These are phyloP conservation scores for Coelastrella sp. DNA, from an alignment of 139 green algal species.

Conservation along the genomic window DNA sequence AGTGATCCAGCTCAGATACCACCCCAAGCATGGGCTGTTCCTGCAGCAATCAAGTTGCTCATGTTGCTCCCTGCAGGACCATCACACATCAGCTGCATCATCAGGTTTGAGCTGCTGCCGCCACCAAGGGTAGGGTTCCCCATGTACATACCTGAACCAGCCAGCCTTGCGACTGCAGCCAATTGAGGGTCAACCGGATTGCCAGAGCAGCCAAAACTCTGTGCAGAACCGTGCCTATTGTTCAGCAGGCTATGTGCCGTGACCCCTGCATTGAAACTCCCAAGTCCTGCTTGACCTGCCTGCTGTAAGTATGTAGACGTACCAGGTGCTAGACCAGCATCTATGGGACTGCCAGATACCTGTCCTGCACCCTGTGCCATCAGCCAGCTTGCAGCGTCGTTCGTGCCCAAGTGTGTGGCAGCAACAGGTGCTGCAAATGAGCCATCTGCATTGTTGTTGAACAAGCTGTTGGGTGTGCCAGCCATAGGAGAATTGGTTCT, in stretches of 20 bases:
- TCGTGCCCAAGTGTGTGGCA: no score
- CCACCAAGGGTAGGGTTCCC: no score
- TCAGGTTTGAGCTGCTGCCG: background rate
- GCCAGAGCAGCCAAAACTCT: no score
- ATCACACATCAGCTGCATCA: background rate
- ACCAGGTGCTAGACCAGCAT: background rate
- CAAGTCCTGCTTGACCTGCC: background rate
- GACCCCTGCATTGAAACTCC: background rate
- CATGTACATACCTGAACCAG: no score
- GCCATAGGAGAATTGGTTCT: no score
- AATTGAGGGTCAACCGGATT: background rate
- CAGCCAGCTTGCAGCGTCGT: background rate
- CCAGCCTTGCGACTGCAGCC: no score
- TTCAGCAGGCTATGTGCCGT: background rate
- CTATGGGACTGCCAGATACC: background rate
- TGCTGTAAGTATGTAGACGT: constrained; percentile 9
- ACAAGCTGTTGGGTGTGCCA: no score
- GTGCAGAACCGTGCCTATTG: no score
- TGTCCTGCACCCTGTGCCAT: background rate
- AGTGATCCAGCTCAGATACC: no score
- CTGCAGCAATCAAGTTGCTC: background rate
- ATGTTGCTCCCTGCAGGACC: background rate
- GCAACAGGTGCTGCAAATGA: no score
- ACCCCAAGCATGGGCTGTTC: background rate
- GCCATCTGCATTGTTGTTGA: no score